Percentiles rank a stretch among this genome's conserved stretches.
phyloP scores from a whole-genome alignment of 257 asterid genomes.

The Plectranthus barbatus region DNA sequence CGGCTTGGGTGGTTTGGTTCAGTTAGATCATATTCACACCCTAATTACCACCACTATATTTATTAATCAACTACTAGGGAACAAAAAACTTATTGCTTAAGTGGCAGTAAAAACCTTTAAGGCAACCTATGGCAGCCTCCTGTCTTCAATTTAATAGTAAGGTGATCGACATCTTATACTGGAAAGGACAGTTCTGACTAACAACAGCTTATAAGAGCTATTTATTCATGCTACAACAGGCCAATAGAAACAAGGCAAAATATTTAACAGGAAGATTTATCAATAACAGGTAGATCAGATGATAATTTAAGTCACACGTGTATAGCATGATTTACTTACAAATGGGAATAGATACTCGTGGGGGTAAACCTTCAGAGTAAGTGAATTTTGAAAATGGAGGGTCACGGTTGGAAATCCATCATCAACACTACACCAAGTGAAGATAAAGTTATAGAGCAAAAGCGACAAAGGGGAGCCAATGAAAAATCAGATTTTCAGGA shows the following conservation, averaged over 20 bases:
- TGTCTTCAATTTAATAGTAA: neutral
- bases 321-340: constrained; percentile 49
- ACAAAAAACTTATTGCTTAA: neutral
- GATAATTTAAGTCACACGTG: constrained; percentile 1
- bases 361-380: constrained; percentile 78
- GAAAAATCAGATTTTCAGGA: neutral
- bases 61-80: neutral
- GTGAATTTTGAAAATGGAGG: constrained; percentile 81
- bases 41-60: no score
- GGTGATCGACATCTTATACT: neutral
- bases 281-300: constrained; percentile 3
- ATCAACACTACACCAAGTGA: constrained; percentile 69
- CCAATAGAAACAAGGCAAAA: neutral
- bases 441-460: constrained; percentile 11
- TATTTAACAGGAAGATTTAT: neutral
- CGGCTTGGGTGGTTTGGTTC: no score
- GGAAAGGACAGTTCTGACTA: neutral
- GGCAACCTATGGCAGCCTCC: neutral
- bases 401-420: constrained; percentile 83
- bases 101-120: neutral
- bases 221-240: neutral
- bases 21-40: no score
- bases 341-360: constrained; percentile 84
- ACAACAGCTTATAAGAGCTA: constrained; percentile 5
- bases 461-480: neutral